Evolutionary conservation across 1,284 basidiomycete genomes (phyloP), one percentile per base, ranked within the genome.

Genomic region (Sanguinoderma infundibulare): DNA sequence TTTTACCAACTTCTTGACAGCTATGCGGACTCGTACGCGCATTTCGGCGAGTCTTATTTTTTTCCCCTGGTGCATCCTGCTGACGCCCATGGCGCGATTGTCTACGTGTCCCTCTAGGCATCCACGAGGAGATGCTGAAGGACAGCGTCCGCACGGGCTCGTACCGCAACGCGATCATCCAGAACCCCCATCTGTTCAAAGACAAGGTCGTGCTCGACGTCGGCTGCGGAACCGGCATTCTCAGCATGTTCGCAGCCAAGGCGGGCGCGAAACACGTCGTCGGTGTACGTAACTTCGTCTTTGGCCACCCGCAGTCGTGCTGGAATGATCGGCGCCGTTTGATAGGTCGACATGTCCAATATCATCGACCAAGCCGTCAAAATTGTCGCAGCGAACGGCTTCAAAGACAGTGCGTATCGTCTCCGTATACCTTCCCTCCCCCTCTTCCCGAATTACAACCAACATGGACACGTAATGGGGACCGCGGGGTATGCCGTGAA

Each of bases 301-400:
- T 17, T 1, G 8, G 2, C 32, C 17, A 2, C 2, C 6, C 2
- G 14, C 22, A 22, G 38, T 1, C 40, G 7, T 8, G 20, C 36
- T 8, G 10, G 7, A 14, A 44, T 17, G 24, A 38, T 39, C 24
- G 24, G 17, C 36, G 20, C n/a, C 47, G 26, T 22, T 22, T 9
- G n/a, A n/a, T 57, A 95, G 93, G 97, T 99, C 76, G 98, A 99
- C 80, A 99, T 99, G 98, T 98, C 95, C 67, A 98, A 99, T 81
- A 99, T 99, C 79, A 94, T 98, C 74, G 97, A 98, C 81, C 96
- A 99, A 82, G 98, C 98, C 6, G 87, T 91, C 81, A 96, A 96
- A 80, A 99, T 99, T 70, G 89, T 98, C 67, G 91, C 96, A 70
- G 93, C 94, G 17, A 99, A 99, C 72, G 96, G 96, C 53, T 98